Evolutionary conservation across 257 asterid genomes (phyloP).

Genomic region (Nicotiana paniculata): DNA sequence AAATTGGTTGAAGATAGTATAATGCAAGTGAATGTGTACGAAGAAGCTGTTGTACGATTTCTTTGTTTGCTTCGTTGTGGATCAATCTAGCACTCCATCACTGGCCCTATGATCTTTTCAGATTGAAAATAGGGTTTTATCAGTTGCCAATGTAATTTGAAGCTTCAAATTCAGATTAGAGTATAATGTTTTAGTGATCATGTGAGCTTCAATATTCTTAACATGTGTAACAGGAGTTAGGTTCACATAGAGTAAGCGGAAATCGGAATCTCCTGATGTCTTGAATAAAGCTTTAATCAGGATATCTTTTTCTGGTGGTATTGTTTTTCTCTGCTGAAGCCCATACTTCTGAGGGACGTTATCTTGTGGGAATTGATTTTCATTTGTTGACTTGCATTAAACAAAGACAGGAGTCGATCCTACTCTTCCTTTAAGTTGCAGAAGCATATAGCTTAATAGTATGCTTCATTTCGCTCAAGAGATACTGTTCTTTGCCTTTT

Average conservation of each 20-base stretch:
- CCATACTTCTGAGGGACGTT: not conserved
- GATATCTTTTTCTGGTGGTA: not conserved
- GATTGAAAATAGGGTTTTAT: not conserved
- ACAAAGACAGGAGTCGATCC: not conserved
- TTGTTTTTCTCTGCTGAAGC: not conserved
- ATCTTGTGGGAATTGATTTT: not conserved
- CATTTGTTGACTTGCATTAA: not conserved
- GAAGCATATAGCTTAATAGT: not conserved
- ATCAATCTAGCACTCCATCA: not conserved
- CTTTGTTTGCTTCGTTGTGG: not conserved
- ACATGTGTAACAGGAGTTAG: not conserved
- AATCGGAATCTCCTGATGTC: not conserved
- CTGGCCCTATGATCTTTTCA: not conserved
- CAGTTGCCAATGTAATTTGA: not conserved
- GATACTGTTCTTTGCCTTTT: not conserved
- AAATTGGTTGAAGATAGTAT: not conserved
- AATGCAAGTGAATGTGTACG: not conserved
- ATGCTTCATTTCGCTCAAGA: not conserved
- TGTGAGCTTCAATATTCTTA: not conserved
- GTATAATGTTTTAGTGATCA: not conserved
- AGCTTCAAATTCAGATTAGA: not conserved
- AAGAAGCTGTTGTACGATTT: not conserved
- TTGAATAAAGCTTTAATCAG: not conserved
- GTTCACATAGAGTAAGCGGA: not conserved
- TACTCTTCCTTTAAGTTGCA: not conserved